Evolutionary conservation across 805 yeast genomes (phyloP).

Genomic region (Cyberlindnera subsufficiens): DNA sequence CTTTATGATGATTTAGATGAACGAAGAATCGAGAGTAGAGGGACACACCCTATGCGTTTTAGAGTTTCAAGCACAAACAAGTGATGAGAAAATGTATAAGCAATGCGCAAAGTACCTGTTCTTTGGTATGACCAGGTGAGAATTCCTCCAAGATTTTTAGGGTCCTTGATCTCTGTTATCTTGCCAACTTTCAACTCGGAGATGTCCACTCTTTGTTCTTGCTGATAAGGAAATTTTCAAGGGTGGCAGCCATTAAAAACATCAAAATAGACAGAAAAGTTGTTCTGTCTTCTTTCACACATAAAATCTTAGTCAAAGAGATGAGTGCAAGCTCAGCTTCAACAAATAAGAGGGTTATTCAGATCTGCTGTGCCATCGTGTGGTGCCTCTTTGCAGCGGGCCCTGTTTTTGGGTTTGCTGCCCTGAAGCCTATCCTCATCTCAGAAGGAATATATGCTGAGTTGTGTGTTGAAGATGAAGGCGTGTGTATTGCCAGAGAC

Average conservation of each 20-base stretch:
- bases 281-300: no score
- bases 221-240: background rate
- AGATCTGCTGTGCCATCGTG: conserved; percentile 52
- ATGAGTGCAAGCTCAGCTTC: conserved; percentile 1
- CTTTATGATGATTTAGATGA: background rate
- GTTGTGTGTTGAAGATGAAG: conserved; percentile 35
- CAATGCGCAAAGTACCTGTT: no score
- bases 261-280: no score
- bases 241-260: background rate
- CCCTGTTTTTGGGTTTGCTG: conserved; percentile 93
- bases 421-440: conserved; percentile 77
- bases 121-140: no score
- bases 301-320: background rate
- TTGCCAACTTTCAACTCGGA: no score
- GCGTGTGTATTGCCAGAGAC: conserved; percentile 71
- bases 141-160: no score
- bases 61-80: no score
- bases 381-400: conserved; percentile 95
- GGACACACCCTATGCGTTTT: no score
- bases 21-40: background rate
- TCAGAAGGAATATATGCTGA: conserved; percentile 71
- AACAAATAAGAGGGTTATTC: conserved; percentile 6
- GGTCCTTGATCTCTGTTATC: no score
- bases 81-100: no score
- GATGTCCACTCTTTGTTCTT: no score